Evolutionary conservation across 768 basidiomycete genomes (phyloP), one percentile per base, ranked within the genome.

Genomic region (Lactarius deliciosus): DNA sequence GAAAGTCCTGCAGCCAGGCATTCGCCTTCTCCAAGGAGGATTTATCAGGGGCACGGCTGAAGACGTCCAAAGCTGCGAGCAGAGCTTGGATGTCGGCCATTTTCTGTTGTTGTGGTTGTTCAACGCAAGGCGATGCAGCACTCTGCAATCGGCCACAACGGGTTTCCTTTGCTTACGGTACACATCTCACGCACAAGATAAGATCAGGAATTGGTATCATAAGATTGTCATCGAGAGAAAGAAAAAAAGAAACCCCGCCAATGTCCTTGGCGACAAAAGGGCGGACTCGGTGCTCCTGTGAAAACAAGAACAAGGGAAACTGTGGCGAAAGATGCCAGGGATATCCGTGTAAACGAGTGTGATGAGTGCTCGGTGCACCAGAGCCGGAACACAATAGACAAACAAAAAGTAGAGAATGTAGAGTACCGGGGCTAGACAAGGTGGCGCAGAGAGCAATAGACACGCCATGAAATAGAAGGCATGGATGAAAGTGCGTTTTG

Each of bases 1-100:
- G 96, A 77, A 98, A 99, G 78, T 96, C 94, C 81, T 95, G 91
- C 69, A 99, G 88, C 95, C 95, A 98, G 71, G 86, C 79, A 80
- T 97, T 98, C 71, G 95, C 96, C 71, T 83, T 84, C 71, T 92
- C 91, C 70, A 97, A 83, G 20, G 92, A 87, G 18, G 78, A 77
- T 73, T 91, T 90, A 82, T 96, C 92, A 38, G 96, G 91, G 61
- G 89, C 88, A 67, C 86, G 83, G 71, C 83, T 81, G 76, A 94
- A 94, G 56, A 94, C 90, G 60, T 87, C 86, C 71, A 94, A 81
- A 28, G 89, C 92, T 70, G 90, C 85, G 73, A 92, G 77, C 7
- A 94, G 78, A 69, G 84, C 85, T 76, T 89, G 88, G 47, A 91
- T 81, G 73, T 86, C 86, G 69, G 85, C 80, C 89, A 91, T 91